Conservation (phyloP, 805 yeast genomes). For the Metschnikowia reukaufii region DNA sequence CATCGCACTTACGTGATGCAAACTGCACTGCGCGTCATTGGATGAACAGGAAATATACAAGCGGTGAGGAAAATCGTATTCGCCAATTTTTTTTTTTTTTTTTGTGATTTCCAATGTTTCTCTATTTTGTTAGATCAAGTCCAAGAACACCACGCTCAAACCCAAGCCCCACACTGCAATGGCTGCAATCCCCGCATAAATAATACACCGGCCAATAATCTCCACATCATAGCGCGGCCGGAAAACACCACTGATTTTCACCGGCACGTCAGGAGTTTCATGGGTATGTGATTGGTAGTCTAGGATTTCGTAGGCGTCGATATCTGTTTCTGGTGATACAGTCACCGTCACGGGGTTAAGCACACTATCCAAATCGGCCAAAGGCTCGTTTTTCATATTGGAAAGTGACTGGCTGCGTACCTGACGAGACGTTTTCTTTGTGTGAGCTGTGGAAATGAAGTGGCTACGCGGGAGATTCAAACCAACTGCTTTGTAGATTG, state of each 20-base stretch:
- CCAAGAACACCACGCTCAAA: constrained; percentile 20
- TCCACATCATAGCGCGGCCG: constrained; percentile 70
- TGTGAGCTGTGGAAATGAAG: constrained; percentile 39
- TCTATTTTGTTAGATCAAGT: constrained; percentile 5
- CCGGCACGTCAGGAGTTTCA: constrained; percentile 4
- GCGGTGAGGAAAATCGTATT: neutral
- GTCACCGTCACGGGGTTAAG: constrained; percentile 28
- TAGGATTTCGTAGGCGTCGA: constrained; percentile 42
- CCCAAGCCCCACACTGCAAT: constrained; percentile 50
- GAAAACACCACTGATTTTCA: constrained; percentile 46
- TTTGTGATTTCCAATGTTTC: neutral
- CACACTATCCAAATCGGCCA: constrained; percentile 27
- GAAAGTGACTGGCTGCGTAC: constrained; percentile 42
- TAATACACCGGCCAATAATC: constrained; percentile 70
- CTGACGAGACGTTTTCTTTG: constrained; percentile 30
- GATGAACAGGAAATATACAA: neutral
- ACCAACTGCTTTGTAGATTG: constrained; percentile 49
- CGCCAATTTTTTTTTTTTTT: neutral
- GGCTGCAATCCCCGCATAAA: constrained; percentile 78
- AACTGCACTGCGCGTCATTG: constrained; percentile 8
- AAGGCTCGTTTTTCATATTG: constrained; percentile 31
- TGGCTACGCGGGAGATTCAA: constrained; percentile 40
- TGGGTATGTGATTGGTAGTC: constrained; percentile 26
- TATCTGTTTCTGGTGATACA: constrained; percentile 40
- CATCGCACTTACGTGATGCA: constrained; percentile 17